Base-by-base conservation (phyloP, 495 filamentous ascomycete species). In the Neurospora sp. region DNA sequence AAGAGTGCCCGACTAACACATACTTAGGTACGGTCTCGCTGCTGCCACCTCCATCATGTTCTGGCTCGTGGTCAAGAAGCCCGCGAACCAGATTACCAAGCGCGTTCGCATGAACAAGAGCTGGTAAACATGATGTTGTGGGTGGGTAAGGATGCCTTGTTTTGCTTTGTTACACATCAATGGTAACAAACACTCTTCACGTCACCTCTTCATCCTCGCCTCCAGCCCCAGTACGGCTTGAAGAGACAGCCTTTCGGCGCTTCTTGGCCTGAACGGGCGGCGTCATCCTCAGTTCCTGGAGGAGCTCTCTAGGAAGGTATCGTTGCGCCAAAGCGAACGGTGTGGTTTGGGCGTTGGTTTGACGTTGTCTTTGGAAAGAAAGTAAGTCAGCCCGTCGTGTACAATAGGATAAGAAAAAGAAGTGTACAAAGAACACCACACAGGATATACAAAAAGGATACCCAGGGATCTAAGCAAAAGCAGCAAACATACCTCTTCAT, bases 21-120 rank as follows among this genome's bases (percentile, higher is more conserved):
- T 27, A 31, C 69, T 23, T 41, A 98, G 94, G 94, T 99, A 94
- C 79, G 93, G 93, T 62, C 87, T 99, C 39, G 91, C 91, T 42
- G 79, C 91, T 27, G 94, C 94, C 74, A 99, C 96, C 38, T 89
- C 93, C 3, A 86, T 98, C 75, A 99, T 99, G 96, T 86, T 99
- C 76, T 97, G 90, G 86, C 92, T 97, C 91, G 88, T 99, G 69
- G 87, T 97, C 48, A 91, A 90, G 75, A 97, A 94, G 81, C 91
- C 93, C 37, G 88, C 94, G 5, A 88, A 90, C 40, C 91, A 93
- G 77, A 87, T 92, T 42, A 78, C 91, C 48, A 88, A 91, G 59
- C 87, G 92, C 71, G 90, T 97, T 72, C 90, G 93, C 72, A 89
- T 93, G 78, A 97, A 91, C 80, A 91, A 87, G 78, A 88, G 92